phyloP scores from a whole-genome alignment of 2,329 filamentous ascomycete genomes.

The Aspergillus sp. region DNA sequence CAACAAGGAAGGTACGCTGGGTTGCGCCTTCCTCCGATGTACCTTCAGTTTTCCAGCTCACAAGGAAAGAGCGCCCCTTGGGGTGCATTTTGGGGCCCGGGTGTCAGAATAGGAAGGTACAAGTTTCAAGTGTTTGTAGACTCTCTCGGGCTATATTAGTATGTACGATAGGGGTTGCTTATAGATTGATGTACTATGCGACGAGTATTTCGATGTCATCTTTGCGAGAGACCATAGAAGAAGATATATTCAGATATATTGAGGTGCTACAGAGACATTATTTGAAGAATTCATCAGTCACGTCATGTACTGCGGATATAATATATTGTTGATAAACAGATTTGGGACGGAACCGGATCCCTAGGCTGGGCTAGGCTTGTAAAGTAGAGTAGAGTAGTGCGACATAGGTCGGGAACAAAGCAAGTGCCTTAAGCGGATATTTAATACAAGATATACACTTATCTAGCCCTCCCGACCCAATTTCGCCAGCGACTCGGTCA shows the following conservation, averaged over 20 bases:
- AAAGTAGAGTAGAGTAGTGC: background rate
- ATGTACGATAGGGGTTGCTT: background rate
- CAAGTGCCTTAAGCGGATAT: background rate
- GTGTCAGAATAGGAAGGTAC: background rate
- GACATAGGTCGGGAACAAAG: background rate
- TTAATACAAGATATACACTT: background rate
- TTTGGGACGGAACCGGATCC: background rate
- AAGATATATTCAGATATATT: background rate
- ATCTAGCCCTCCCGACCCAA: slow-evolving; percentile 59
- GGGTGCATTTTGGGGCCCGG: too few species aligned
- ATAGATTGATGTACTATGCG: background rate
- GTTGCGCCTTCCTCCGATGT: too few species aligned
- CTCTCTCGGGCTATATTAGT: background rate
- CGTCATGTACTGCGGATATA: background rate
- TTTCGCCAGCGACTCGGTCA: slow-evolving; percentile 60
- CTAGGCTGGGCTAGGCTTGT: background rate
- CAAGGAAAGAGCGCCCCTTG: too few species aligned
- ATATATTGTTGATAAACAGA: background rate
- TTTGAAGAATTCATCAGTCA: background rate
- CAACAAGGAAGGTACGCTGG: too few species aligned
- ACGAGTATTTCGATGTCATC: background rate
- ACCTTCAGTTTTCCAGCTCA: too few species aligned
- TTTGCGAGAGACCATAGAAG: background rate
- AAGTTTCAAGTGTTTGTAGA: background rate
- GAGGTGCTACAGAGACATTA: background rate